A percentile compares a stretch with the other conserved stretches of the same genome.
These are phyloP conservation scores for Aspergillus flavus DNA, from an alignment of 2,329 filamentous ascomycete species.

Conservation along the genomic window DNA sequence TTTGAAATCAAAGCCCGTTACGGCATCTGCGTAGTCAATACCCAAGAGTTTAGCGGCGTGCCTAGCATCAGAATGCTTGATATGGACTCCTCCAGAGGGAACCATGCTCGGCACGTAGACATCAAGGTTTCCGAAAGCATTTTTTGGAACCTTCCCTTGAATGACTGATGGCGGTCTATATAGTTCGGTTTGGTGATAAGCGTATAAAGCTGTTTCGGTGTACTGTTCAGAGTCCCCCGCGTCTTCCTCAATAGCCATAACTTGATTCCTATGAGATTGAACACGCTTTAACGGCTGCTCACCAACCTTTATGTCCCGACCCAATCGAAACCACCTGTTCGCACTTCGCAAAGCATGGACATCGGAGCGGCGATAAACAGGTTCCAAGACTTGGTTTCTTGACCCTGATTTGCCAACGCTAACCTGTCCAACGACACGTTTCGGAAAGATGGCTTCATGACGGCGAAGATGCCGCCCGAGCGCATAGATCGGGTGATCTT, in stretches of 20 bases:
- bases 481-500: conserved; percentile 80
- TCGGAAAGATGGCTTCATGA: conserved; percentile 79
- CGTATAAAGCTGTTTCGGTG: conserved; percentile 62
- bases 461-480: conserved; percentile 81
- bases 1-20: conserved; percentile 87
- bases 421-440: conserved; percentile 74
- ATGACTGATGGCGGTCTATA: conserved; percentile 78
- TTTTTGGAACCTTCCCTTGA: conserved; percentile 68
- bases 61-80: conserved; percentile 61
- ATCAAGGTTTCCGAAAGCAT: conserved; percentile 65
- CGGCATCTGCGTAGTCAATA: conserved; percentile 84
- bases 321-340: conserved; percentile 89
- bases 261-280: conserved; percentile 48
- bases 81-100: conserved; percentile 60
- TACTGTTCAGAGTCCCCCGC: conserved; percentile 47
- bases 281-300: conserved; percentile 83
- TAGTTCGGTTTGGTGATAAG: conserved; percentile 64
- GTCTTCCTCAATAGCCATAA: conserved; percentile 36
- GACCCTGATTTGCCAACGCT: conserved; percentile 51
- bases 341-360: conserved; percentile 76
- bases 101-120: conserved; percentile 67
- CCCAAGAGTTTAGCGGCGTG: conserved; percentile 74
- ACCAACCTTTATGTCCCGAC: conserved; percentile 73
- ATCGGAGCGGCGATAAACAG: conserved; percentile 79
- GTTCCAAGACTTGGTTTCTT: conserved; percentile 63